Conservation (phyloP, 2,329 filamentous ascomycete species). For the Knufia fluminis region DNA sequence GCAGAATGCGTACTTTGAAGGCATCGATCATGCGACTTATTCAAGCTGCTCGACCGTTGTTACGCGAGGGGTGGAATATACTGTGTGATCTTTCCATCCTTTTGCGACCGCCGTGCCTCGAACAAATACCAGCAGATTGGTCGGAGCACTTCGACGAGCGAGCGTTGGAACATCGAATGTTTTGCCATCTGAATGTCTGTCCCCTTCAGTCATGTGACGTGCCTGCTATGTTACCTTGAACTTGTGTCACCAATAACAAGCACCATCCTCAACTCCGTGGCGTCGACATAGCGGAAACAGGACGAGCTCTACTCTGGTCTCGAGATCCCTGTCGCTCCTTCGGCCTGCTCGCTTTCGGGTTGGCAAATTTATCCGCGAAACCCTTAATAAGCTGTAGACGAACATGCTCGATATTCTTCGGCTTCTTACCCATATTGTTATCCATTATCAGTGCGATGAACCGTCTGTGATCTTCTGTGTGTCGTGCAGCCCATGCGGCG, state of each 20-base stretch:
- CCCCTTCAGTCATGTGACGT: too few relatives aligned
- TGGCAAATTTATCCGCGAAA: neutral
- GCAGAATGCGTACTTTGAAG: too few relatives aligned
- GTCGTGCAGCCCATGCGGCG: slow-evolving; percentile 5
- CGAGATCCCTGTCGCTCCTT: neutral
- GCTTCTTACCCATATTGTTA: neutral
- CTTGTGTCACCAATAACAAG: too few relatives aligned
- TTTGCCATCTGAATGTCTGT: too few relatives aligned
- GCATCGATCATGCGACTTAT: too few relatives aligned
- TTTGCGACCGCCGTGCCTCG: too few relatives aligned
- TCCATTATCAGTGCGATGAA: slow-evolving; percentile 3
- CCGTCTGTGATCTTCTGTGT: neutral
- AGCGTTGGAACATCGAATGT: too few relatives aligned
- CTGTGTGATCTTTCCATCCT: too few relatives aligned
- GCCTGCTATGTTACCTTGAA: neutral
- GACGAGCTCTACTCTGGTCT: neutral
- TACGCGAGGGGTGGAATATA: too few relatives aligned
- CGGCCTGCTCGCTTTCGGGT: neutral
- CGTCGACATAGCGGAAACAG: neutral
- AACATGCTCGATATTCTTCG: slow-evolving; percentile 1
- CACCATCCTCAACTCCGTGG: neutral
- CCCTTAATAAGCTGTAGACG: neutral
- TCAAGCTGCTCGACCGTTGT: too few relatives aligned
- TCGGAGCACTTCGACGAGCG: too few relatives aligned
- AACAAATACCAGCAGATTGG: too few relatives aligned